These are phyloP conservation scores for Amanita jacksonii DNA, from an alignment of 768 basidiomycete species.

Conservation along the genomic window DNA sequence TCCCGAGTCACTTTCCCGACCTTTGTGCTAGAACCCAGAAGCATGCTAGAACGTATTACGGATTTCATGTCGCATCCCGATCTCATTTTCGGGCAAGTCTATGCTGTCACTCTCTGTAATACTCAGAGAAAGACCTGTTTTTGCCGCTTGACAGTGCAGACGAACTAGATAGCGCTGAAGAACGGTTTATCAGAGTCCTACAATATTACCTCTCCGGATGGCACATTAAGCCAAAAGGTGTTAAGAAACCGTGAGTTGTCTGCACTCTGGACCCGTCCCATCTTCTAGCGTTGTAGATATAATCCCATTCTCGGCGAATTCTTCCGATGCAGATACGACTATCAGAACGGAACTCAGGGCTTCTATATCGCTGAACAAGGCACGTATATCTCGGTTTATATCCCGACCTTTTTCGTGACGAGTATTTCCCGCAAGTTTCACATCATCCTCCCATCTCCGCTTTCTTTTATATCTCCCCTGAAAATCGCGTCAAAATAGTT, in stretches of 20 bases:
- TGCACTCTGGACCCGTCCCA: conserved; percentile 4
- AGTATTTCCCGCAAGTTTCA: conserved; percentile 49
- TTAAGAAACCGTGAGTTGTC: conserved; percentile 88
- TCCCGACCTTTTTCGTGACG: not conserved
- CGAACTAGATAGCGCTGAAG: conserved; percentile 71
- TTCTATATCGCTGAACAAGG: conserved; percentile 98
- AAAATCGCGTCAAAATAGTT: conserved; percentile 76
- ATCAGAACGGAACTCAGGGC: conserved; percentile 80
- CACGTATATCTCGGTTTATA: conserved; percentile 16
- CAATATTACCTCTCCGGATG: conserved; percentile 97
- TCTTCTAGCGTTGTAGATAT: conserved; percentile 43
- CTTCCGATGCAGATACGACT: conserved; percentile 93
- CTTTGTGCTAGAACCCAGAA: conserved; percentile 94
- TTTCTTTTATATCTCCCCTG: conserved; percentile 93
- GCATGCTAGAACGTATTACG: conserved; percentile 96
- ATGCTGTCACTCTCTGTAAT: conserved; percentile 5
- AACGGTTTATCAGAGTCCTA: conserved; percentile 84
- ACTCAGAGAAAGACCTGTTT: not conserved
- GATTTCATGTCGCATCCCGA: conserved; percentile 99
- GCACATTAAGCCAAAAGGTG: conserved; percentile 99
- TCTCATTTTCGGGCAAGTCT: conserved; percentile 82
- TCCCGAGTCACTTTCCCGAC: conserved; percentile 89
- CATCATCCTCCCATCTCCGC: conserved; percentile 93
- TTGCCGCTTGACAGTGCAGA: conserved; percentile 51
- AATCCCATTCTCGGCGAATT: conserved; percentile 97